Evolutionary conservation across 2,329 filamentous ascomycete genomes (phyloP).

Genomic region (Trichoderma brevicompactum): DNA sequence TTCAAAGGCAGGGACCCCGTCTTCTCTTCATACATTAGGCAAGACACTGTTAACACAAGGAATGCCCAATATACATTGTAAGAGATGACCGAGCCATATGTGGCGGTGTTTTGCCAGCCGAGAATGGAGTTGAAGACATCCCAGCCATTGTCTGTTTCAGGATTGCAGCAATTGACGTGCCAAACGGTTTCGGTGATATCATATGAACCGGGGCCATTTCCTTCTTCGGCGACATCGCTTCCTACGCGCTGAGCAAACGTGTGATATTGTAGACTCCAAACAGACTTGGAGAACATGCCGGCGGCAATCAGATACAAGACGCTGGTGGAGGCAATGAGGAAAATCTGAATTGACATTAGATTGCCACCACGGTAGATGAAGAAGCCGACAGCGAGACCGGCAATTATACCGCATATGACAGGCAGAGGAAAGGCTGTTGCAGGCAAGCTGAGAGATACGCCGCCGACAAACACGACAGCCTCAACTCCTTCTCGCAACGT

Average conservation of each 20-base stretch:
- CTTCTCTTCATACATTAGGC: slow-evolving; percentile 25
- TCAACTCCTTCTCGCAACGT: slow-evolving; percentile 78
- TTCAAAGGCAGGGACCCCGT: slow-evolving; percentile 22
- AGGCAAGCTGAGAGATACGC: slow-evolving; percentile 70
- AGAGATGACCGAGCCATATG: slow-evolving; percentile 82
- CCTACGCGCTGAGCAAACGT: slow-evolving; percentile 59
- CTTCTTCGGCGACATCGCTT: slow-evolving; percentile 54
- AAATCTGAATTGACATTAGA: slow-evolving; percentile 59
- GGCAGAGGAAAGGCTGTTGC: slow-evolving; percentile 72
- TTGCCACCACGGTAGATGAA: slow-evolving; percentile 62
- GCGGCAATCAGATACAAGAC: slow-evolving; percentile 81
- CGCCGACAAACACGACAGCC: slow-evolving; percentile 78
- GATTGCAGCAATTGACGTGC: slow-evolving; percentile 77
- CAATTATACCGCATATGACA: slow-evolving; percentile 67
- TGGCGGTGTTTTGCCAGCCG: slow-evolving; percentile 84
- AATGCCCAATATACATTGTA: slow-evolving; percentile 89
- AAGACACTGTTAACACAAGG: slow-evolving; percentile 12
- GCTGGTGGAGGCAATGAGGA: slow-evolving; percentile 77
- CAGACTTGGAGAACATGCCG: slow-evolving; percentile 74
- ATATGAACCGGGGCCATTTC: slow-evolving; percentile 72
- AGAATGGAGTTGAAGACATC: slow-evolving; percentile 74
- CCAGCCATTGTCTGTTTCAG: slow-evolving; percentile 68
- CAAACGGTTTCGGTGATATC: slow-evolving; percentile 76
- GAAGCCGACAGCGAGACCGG: slow-evolving; percentile 66
- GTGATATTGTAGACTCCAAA: slow-evolving; percentile 73